Percentiles rank a stretch among this genome's conserved stretches.
These are phyloP conservation scores for Apiospora aurea DNA, from an alignment of 2,329 filamentous ascomycete genomes.

Conservation along the genomic window DNA sequence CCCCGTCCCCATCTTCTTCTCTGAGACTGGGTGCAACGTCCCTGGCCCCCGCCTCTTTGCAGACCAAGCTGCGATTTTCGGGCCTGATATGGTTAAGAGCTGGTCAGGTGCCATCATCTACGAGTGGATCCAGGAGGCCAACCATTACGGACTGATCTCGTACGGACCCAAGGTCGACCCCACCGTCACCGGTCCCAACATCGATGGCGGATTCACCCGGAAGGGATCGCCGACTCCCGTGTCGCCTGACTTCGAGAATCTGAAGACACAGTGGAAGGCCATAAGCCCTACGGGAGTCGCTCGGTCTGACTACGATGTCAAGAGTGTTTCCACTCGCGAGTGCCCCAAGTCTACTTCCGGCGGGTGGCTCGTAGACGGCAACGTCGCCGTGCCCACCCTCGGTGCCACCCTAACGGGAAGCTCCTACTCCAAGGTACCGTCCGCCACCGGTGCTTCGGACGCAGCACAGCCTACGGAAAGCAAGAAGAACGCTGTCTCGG, in stretches of 20 bases:
- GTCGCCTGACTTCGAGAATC: conserved; percentile 78
- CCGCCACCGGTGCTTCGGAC: conserved; percentile 26
- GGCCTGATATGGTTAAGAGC: conserved; percentile 62
- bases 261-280: conserved; percentile 78
- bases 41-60: conserved; percentile 72
- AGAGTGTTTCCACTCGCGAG: conserved; percentile 64
- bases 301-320: conserved; percentile 69
- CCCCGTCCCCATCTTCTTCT: conserved; percentile 78
- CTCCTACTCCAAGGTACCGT: conserved; percentile 42
- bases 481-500: conserved; percentile 51
- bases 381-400: conserved; percentile 72
- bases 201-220: conserved; percentile 72
- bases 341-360: conserved; percentile 75
- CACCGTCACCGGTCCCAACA: conserved; percentile 58
- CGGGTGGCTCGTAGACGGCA: conserved; percentile 77
- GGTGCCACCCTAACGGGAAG: conserved; percentile 57
- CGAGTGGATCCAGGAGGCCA: conserved; percentile 75
- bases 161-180: conserved; percentile 70
- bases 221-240: conserved; percentile 77
- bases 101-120: conserved; percentile 80
- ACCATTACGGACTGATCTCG: conserved; percentile 69
- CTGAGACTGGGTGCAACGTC: conserved; percentile 77
- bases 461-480: conserved; percentile 33
- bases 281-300: conserved; percentile 73
- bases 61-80: conserved; percentile 75